Evolutionary conservation across 495 filamentous ascomycete genomes (phyloP).

Genomic region (Penicillium nucicola): DNA sequence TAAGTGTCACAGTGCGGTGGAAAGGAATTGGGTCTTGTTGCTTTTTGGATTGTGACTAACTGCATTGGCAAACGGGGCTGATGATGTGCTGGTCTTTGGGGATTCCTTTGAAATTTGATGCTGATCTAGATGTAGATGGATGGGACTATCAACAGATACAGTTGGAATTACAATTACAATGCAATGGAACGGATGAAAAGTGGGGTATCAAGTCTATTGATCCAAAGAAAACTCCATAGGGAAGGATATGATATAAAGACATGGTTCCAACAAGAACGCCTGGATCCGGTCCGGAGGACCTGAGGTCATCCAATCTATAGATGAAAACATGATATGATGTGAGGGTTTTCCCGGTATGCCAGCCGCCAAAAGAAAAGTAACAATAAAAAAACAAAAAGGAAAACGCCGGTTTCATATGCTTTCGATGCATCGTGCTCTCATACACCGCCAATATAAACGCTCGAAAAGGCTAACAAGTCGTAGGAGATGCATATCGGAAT

Average conservation of each 20-base stretch:
- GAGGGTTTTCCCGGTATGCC: slow-evolving; percentile 5
- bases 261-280: slow-evolving; percentile 6
- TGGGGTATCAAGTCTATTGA: slow-evolving; percentile 34
- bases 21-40: no score
- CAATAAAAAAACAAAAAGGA: slow-evolving; percentile 11
- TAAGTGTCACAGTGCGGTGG: no score
- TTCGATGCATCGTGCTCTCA: slow-evolving; percentile 30
- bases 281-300: background rate
- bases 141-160: no score
- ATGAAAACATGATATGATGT: slow-evolving; percentile 10
- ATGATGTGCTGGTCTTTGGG: no score
- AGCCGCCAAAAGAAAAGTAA: slow-evolving; percentile 2
- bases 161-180: background rate
- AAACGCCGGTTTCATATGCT: slow-evolving; percentile 33
- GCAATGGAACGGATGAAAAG: slow-evolving; percentile 1
- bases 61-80: no score
- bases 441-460: slow-evolving; percentile 32
- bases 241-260: slow-evolving; percentile 1
- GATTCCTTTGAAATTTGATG: no score
- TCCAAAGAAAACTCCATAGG: slow-evolving; percentile 5
- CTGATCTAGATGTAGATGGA: no score
- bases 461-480: slow-evolving; percentile 19
- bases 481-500: slow-evolving; percentile 14
- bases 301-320: slow-evolving; percentile 11
- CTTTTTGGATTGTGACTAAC: no score